Percentiles rank a stretch among this genome's conserved stretches.
These are phyloP conservation scores for Stygiomarasmius scandens DNA, from an alignment of 1,284 basidiomycete species.

Conservation along the genomic window DNA sequence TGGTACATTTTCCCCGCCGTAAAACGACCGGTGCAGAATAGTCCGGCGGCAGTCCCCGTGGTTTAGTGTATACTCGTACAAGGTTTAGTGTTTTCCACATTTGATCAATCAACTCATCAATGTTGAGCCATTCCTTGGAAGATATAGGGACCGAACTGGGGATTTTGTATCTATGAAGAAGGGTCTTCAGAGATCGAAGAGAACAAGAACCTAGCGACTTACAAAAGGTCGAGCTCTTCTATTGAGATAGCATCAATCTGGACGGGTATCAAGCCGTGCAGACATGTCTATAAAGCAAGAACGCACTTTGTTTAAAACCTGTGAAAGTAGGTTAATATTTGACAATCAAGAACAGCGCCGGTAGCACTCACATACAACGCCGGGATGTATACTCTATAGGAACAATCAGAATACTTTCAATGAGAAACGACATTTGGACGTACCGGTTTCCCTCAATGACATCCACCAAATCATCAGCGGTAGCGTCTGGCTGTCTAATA, in stretches of 20 bases:
- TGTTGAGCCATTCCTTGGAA: constrained; percentile 92
- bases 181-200: background rate
- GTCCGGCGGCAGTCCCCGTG: constrained; percentile 89
- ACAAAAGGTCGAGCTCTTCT: constrained; percentile 96
- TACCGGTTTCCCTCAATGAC: constrained; percentile 92
- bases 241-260: constrained; percentile 99
- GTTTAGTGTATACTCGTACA: constrained; percentile 95
- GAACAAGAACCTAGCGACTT: constrained; percentile 30
- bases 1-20: constrained; percentile 68
- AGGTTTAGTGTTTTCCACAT: constrained; percentile 93
- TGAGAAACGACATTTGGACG: constrained; percentile 16
- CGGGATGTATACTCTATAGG: constrained; percentile 87
- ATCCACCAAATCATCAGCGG: constrained; percentile 97
- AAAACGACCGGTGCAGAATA: constrained; percentile 84
- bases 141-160: constrained; percentile 95
- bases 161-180: constrained; percentile 74
- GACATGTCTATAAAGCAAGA: background rate
- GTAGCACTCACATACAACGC: constrained; percentile 73
- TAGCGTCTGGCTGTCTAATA: constrained; percentile 92
- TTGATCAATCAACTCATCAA: constrained; percentile 91
- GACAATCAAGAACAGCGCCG: background rate
- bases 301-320: constrained; percentile 78
- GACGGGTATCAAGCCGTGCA: constrained; percentile 22
- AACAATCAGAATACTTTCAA: background rate
- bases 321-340: constrained; percentile 6